Base-by-base conservation (phyloP, 179 eudicot genomes). In the Beta lomatogona region DNA sequence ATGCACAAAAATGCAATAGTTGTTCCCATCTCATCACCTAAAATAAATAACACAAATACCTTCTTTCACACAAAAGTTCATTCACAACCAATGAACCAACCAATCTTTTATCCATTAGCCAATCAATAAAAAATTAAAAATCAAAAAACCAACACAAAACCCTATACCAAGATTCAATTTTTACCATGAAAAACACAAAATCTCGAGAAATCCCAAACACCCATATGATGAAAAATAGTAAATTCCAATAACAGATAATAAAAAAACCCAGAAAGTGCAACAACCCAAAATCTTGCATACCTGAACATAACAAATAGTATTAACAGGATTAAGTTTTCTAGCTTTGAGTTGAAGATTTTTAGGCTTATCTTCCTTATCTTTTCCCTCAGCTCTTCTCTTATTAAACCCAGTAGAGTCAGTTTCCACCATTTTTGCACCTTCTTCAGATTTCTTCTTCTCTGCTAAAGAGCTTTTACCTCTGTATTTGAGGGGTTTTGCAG, bases 251-350 rank as follows among this genome's bases (percentile, higher is more conserved):
- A 8, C 77, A 52, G 12, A 8, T 80, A 77, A 80, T 18, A 28
- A 6, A 86, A 6, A 86, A 81, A n/a, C 41, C 48, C 79, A 74
- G 15, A 69, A 52, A 77, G 36, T 7, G 41, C 2, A 41, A 80
- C 41, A 25, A 6, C 14, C n/a, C 52, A 21, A n/a, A 75, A 0
- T 6, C 28, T 21, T 4, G 55, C 28, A 28, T 80, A 95, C 99
- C 98, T 96, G 99, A 76, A 91, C 88, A 88, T 94, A 96, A 21
- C 88, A 88, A 68, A 87, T 91, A 41, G 98, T 96, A 81, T 88
- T 94, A 68, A 86, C 85, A 83, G 99, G 96, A 81, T 94, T 92
- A 48, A 92, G 92, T 77, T 81, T 94, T 19, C 93, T 71, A 75
- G 73, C 83, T 87, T 92, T 94, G 78, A 89, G 85, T n/a, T 87